These are phyloP conservation scores for Bjerkandera adusta DNA, from an alignment of 1,284 basidiomycete genomes.

Conservation along the genomic window DNA sequence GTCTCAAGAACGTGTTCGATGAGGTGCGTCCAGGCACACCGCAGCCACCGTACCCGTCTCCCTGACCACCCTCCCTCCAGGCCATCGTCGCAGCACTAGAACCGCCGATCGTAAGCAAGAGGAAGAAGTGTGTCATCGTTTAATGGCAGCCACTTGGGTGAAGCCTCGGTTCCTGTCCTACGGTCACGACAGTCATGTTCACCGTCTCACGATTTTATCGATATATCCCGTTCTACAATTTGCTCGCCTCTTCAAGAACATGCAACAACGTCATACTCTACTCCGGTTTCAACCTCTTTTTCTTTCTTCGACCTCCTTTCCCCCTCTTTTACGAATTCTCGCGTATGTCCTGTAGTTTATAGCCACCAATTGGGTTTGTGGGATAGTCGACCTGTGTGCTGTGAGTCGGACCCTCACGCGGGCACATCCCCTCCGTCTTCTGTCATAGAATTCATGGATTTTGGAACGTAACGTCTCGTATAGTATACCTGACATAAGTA, in stretches of 20 bases:
- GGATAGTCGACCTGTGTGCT: constrained; percentile 14
- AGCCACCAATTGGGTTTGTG: constrained; percentile 21
- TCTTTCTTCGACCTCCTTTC: constrained; percentile 8
- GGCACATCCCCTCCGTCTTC: too few species aligned
- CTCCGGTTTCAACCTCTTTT: constrained; percentile 17
- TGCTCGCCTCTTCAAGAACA: constrained; percentile 27
- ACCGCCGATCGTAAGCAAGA: constrained; percentile 89
- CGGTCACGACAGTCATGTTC: constrained; percentile 17
- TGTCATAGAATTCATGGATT: constrained; percentile 8
- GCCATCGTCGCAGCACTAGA: constrained; percentile 98
- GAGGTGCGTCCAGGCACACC: constrained; percentile 71
- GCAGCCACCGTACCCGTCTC: constrained; percentile 3
- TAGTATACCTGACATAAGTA: too few species aligned
- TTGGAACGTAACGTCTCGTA: too few species aligned
- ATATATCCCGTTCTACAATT: constrained; percentile 28
- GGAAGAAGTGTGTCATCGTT: constrained; percentile 82
- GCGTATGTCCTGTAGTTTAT: constrained; percentile 21
- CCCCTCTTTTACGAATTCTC: constrained; percentile 11
- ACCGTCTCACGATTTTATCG: constrained; percentile 27
- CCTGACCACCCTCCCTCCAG: constrained; percentile 39
- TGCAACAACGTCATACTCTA: constrained; percentile 24
- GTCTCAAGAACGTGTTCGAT: constrained; percentile 99
- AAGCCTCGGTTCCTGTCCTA: constrained; percentile 14
- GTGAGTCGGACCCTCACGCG: too few species aligned
- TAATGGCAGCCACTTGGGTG: constrained; percentile 37